Evolutionary conservation across 768 basidiomycete species (phyloP).

Genomic region (Termitomyces bulborhizus): DNA sequence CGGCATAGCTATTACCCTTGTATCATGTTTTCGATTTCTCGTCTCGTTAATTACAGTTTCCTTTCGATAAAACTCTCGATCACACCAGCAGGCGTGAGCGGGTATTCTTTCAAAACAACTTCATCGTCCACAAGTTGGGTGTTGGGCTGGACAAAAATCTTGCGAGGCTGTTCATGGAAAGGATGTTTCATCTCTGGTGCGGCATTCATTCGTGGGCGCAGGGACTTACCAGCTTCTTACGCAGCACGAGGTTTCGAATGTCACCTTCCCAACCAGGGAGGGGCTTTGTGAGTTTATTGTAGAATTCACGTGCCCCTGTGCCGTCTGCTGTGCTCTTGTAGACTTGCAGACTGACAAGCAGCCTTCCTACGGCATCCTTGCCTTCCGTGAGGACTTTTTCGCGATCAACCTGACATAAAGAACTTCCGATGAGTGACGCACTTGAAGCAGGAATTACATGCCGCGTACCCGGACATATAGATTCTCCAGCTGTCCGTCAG

Average conservation of each 20-base stretch:
- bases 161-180: conserved; percentile 57
- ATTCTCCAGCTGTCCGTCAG: conserved; percentile 55
- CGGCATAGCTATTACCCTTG: conserved; percentile 6
- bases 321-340: conserved; percentile 85
- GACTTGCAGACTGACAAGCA: conserved; percentile 77
- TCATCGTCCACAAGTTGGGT: conserved; percentile 62
- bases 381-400: conserved; percentile 60
- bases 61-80: conserved; percentile 83
- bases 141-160: conserved; percentile 81
- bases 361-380: conserved; percentile 59
- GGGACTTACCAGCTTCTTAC: conserved; percentile 64
- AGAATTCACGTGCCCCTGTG: conserved; percentile 70
- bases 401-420: conserved; percentile 56
- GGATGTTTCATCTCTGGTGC: not conserved
- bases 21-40: not conserved
- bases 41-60: conserved; percentile 28
- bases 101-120: conserved; percentile 75
- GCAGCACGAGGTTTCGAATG: conserved; percentile 70
- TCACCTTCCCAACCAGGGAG: conserved; percentile 66
- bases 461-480: conserved; percentile 58
- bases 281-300: conserved; percentile 74
- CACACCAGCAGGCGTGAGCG: conserved; percentile 62
- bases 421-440: not conserved
- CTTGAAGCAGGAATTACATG: not conserved
- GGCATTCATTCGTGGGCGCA: not conserved